phyloP scores from a whole-genome alignment of 1,139 yeast species.

The Sugiyamaella novakii region DNA sequence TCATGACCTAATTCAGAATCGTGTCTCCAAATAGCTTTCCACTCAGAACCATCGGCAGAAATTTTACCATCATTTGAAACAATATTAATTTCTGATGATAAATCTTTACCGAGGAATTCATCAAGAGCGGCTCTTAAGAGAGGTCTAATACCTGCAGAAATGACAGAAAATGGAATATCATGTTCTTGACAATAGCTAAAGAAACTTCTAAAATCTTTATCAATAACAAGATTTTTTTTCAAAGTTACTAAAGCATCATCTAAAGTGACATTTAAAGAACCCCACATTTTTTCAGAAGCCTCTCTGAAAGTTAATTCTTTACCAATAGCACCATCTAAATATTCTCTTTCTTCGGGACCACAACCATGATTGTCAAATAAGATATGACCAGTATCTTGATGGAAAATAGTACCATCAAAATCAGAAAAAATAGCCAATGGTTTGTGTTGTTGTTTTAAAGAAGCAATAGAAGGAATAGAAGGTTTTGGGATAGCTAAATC shows the following conservation, averaged over 20 bases:
- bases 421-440: constrained; percentile 46
- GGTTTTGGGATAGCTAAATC: constrained; percentile 39
- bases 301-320: constrained; percentile 44
- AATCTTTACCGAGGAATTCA: constrained; percentile 59
- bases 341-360: constrained; percentile 44
- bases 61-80: constrained; percentile 60
- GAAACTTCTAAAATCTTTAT: constrained; percentile 60
- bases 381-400: constrained; percentile 51
- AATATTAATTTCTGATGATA: constrained; percentile 57
- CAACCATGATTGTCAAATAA: constrained; percentile 49
- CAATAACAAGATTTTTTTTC: constrained; percentile 56
- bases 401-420: constrained; percentile 50
- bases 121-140: constrained; percentile 60
- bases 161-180: constrained; percentile 61
- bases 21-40: constrained; percentile 65
- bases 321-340: constrained; percentile 46
- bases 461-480: constrained; percentile 37
- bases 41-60: constrained; percentile 46
- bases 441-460: constrained; percentile 35
- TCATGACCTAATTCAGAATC: constrained; percentile 68
- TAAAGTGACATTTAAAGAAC: constrained; percentile 46
- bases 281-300: constrained; percentile 51
- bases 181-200: constrained; percentile 55
- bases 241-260: constrained; percentile 59
- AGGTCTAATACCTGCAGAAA: constrained; percentile 70